Evolutionary conservation across 192 early-diverging fungal species (phyloP), one percentile per base, ranked within the genome.

Genomic region (Diversispora eburnea): DNA sequence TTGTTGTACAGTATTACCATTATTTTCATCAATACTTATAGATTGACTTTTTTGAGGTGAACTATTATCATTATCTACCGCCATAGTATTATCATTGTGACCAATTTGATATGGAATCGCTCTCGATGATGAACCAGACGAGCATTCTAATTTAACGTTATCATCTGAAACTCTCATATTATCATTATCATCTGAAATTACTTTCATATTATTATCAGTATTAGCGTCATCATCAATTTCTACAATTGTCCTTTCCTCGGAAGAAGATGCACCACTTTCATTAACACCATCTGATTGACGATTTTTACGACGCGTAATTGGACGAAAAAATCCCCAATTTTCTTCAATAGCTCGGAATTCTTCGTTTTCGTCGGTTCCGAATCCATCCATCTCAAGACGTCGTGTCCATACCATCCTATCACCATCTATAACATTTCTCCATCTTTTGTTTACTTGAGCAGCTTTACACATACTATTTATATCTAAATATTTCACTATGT

Each of bases 401-500:
- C 70, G 63, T 61, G 76, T 79, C 87, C 87, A 88, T 8, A 77
- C 83, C 13, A 74, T 67, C 20, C 79, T 85, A 68, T 90, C 88
- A 52, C 87, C 89, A 74, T 95, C 91, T 7, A 96, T 86, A 3
- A 93, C 87, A 7, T 71, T 65, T 51, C 87, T 84, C 97, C 97
- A 99, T 17, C 80, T 72, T 70, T 85, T 88, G 75, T 86, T 92
- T 42, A 96, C 97, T 45, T 88, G 88, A n/a, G 91, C 85, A 17
- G 92, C 91, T 15, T 88, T 87, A 57, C 90, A 90, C 42, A 99
- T 82, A 59, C 91, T 87, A 41, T 84, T 80, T 7, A 91, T 82
- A 70, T 97, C 97, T 74, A 99, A 83, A 73, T 91, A 93, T 25
- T 85, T 80, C 20, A 98, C 85, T 76, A 98, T 88, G 63, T 94